Evolutionary conservation across 768 basidiomycete genomes (phyloP).

Genomic region (Pleurotus tuoliensis): DNA sequence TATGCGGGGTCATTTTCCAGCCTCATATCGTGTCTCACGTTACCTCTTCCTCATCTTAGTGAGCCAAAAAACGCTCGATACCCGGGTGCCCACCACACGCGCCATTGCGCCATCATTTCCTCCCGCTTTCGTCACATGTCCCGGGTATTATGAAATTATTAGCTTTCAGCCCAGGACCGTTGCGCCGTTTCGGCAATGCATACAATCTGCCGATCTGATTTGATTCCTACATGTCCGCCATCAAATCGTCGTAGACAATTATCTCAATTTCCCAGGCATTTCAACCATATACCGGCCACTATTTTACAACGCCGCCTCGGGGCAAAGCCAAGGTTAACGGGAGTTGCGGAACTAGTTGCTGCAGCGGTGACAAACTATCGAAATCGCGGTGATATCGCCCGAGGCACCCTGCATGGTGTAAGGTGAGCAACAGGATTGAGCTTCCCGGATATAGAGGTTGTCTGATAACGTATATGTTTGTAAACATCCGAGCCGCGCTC

Average conservation of each 20-base stretch:
- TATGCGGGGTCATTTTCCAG: background rate
- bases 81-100: background rate
- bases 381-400: background rate
- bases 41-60: background rate
- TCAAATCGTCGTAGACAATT: background rate
- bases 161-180: background rate
- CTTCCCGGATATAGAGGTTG: constrained; percentile 1
- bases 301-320: background rate
- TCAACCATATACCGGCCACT: background rate
- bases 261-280: background rate
- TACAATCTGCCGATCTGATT: constrained; percentile 1
- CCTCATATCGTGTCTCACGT: background rate
- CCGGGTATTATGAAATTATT: constrained; percentile 6
- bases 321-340: background rate
- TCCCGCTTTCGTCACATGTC: constrained; percentile 2
- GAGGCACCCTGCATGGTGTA: background rate
- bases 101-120: background rate
- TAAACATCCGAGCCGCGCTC: background rate
- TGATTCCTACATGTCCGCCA: constrained; percentile 4
- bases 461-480: constrained; percentile 1
- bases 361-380: background rate
- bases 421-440: background rate
- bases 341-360: background rate
- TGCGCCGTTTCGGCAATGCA: constrained; percentile 1
- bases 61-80: background rate